Conservation (phyloP, 2,329 filamentous ascomycete species). For the Westerdykella aurantiaca region DNA sequence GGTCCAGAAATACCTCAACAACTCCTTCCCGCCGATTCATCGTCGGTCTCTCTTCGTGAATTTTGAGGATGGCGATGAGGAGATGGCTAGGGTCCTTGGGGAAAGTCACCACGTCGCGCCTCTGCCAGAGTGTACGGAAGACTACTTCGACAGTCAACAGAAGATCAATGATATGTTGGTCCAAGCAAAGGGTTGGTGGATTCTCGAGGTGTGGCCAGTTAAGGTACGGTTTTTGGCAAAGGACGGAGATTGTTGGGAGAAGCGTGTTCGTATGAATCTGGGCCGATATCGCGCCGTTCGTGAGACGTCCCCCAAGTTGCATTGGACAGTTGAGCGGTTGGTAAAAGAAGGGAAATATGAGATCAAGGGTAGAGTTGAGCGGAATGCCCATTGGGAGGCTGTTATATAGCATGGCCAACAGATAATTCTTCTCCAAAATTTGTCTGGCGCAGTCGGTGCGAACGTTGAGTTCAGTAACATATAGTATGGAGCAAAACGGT, state of each 20-base stretch:
- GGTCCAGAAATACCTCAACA: slow-evolving; percentile 34
- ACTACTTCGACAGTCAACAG: slow-evolving; percentile 41
- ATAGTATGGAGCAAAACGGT: too few relatives aligned
- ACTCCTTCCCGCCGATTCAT: slow-evolving; percentile 27
- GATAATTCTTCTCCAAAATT: too few relatives aligned
- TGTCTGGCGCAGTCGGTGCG: too few relatives aligned
- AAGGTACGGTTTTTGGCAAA: slow-evolving; percentile 35
- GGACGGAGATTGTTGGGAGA: slow-evolving; percentile 33
- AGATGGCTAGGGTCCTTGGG: slow-evolving; percentile 14
- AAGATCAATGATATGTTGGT: slow-evolving; percentile 39
- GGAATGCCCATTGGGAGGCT: slow-evolving; percentile 31
- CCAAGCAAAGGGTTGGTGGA: slow-evolving; percentile 40
- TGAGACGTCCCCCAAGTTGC: slow-evolving; percentile 37
- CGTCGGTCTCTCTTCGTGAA: slow-evolving; percentile 22
- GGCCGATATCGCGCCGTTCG: slow-evolving; percentile 36
- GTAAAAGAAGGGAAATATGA: slow-evolving; percentile 34
- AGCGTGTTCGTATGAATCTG: slow-evolving; percentile 35
- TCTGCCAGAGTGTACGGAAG: slow-evolving; percentile 40
- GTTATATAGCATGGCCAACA: slow-evolving; percentile 8
- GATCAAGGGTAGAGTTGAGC: slow-evolving; percentile 24
- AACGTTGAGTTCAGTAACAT: too few relatives aligned
- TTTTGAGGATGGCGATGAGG: slow-evolving; percentile 11
- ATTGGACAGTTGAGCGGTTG: slow-evolving; percentile 41
- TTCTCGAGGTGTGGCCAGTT: slow-evolving; percentile 42
- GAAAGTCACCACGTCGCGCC: slow-evolving; percentile 13